Base-by-base conservation (phyloP, 768 basidiomycete genomes). In the Naganishia vaughanmartiniae region DNA sequence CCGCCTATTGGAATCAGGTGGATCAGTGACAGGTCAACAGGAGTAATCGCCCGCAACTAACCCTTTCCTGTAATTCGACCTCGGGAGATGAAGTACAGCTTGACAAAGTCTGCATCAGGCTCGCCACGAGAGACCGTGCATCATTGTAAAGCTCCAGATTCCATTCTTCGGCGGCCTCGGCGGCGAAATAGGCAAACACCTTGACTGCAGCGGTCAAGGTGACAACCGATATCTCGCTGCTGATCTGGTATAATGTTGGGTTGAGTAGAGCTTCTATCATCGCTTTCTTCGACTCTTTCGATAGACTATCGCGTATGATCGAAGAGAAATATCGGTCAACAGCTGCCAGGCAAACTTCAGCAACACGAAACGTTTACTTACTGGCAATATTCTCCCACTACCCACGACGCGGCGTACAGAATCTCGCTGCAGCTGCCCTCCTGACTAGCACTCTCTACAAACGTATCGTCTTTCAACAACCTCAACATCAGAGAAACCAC, bases 331-430 rank as follows among this genome's bases (percentile, higher is more conserved):
- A n/a, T 92, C 89, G 54, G 92, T 93, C 76, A 28, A 39, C 67
- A 46, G 10, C 73, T 66, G 2, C 75, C 12, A 36, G 12, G 77
- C n/a, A n/a, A 7, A 51, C n/a, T 4, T n/a, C 72, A 74, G 2
- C 78, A 73, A 31, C 6, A 24, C 15, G 17, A 14, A 45, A 11
- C 17, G 17, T 26, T 4, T 0, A 34, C 89, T 78, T 74, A 93
- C 94, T 87, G 85, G 85, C 90, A 89, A 79, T 92, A 92, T 82
- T 99, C 96, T 24, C 94, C 95, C 72, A 91, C 93, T 74, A 97
- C 90, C 91, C 92, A 99, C 6, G 93, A 92, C 12, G 93, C 94
- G 0, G 94, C 96, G 87, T 91, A 92, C 1, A 96, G 83, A 11
- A 95, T 87, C 76, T 94, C 91, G 0, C 88, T 86, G 75, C 91